phyloP scores from a whole-genome alignment of 805 yeast species.

The Cyberlindnera mrakii region DNA sequence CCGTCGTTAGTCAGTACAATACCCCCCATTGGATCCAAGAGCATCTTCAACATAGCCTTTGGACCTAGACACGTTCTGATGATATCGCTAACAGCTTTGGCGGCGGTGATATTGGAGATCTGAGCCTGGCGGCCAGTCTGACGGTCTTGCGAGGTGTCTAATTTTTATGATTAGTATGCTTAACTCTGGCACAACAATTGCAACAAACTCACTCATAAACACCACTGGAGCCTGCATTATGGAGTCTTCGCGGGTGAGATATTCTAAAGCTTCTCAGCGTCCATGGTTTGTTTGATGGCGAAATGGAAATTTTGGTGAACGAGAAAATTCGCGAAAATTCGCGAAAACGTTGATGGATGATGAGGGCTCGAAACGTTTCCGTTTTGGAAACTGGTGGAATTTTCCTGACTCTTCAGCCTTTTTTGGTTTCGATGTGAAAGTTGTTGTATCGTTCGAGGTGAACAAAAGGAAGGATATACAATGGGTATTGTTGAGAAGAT shows the following conservation, averaged over 20 bases:
- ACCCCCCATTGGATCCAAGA: conserved; percentile 91
- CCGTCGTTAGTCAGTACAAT: conserved; percentile 97
- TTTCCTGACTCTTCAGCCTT: no score
- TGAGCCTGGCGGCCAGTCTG: conserved; percentile 98
- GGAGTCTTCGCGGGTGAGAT: neutral
- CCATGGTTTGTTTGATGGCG: no score
- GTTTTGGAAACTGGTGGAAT: no score
- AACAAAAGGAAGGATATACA: neutral
- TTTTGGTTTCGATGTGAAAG: no score
- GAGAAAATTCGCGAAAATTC: no score
- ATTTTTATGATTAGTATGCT: conserved; percentile 1
- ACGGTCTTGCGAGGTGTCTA: conserved; percentile 79
- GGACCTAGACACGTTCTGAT: conserved; percentile 98
- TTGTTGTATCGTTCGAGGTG: no score
- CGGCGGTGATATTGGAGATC: conserved; percentile 94
- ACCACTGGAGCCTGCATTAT: conserved; percentile 81
- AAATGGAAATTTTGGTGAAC: no score
- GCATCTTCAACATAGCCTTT: conserved; percentile 97
- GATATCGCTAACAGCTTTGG: conserved; percentile 98
- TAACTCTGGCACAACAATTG: neutral
- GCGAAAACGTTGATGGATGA: no score
- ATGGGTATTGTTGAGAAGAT: conserved; percentile 17
- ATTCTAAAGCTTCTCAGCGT: neutral
- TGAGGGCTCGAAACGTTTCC: no score
- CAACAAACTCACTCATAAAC: conserved; percentile 45